These are phyloP conservation scores for Aphanocladium album DNA, from an alignment of 2,329 filamentous ascomycete species.

Conservation along the genomic window DNA sequence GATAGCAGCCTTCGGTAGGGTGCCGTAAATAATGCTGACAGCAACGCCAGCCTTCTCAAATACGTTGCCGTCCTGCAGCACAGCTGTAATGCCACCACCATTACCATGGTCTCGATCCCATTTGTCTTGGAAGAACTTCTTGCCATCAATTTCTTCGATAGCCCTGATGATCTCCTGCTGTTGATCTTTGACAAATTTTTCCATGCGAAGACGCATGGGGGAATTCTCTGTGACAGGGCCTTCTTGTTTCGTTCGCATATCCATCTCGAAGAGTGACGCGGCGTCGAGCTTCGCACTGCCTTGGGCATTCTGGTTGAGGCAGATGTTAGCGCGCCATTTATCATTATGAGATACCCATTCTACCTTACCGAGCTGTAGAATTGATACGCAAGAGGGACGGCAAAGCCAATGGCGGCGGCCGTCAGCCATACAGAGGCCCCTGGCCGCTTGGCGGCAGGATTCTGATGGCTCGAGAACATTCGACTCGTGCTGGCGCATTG, in stretches of 20 bases:
- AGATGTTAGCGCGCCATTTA: neutral
- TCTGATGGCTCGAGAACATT: conserved; percentile 23
- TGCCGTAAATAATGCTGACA: conserved; percentile 90
- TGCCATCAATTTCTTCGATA: conserved; percentile 78
- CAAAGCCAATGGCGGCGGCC: conserved; percentile 44
- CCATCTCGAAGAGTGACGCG: conserved; percentile 76
- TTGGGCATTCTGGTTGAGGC: conserved; percentile 32
- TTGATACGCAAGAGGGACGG: conserved; percentile 51
- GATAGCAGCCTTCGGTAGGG: conserved; percentile 79
- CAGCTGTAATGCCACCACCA: conserved; percentile 89
- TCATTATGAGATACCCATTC: neutral
- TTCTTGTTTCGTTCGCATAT: conserved; percentile 75
- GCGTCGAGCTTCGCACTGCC: conserved; percentile 49
- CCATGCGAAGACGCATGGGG: conserved; percentile 97
- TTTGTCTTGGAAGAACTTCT: conserved; percentile 74
- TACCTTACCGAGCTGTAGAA: conserved; percentile 30
- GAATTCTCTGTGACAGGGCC: conserved; percentile 62
- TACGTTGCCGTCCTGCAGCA: conserved; percentile 91
- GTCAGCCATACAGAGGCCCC: conserved; percentile 25
- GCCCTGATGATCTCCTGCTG: conserved; percentile 82
- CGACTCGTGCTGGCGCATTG: conserved; percentile 25
- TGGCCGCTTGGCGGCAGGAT: conserved; percentile 18
- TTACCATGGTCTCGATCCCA: conserved; percentile 87
- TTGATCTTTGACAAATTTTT: conserved; percentile 89
- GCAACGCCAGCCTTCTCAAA: conserved; percentile 98